These are phyloP conservation scores for Blastomyces parvus DNA, from an alignment of 2,329 filamentous ascomycete genomes.

Conservation along the genomic window DNA sequence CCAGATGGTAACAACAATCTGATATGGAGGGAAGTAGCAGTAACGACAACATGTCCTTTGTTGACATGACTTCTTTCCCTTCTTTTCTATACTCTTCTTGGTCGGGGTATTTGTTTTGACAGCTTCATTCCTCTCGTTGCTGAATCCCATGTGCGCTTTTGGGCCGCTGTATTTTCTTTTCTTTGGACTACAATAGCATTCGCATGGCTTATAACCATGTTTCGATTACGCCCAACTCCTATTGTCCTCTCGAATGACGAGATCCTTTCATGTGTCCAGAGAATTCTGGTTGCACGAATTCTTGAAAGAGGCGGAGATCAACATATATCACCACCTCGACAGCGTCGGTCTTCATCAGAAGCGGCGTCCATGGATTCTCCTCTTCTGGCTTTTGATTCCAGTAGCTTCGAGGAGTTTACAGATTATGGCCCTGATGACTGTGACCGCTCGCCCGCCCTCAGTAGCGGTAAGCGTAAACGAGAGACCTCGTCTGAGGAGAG, in stretches of 20 bases:
- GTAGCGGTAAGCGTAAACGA: not conserved
- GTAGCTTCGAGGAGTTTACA: conserved; percentile 1
- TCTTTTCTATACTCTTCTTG: not conserved
- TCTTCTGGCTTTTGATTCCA: not conserved
- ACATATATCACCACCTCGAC: not conserved
- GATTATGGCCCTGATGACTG: not conserved
- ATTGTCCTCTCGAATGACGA: conserved; percentile 16
- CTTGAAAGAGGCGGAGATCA: not conserved
- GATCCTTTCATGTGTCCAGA: conserved; percentile 9
- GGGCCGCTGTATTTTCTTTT: not conserved
- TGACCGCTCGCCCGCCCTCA: not conserved
- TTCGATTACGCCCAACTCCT: conserved; percentile 17
- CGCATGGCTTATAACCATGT: conserved; percentile 11
- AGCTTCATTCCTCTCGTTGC: no score
- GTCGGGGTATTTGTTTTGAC: not conserved
- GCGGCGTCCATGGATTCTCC: not conserved
- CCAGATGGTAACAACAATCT: not conserved
- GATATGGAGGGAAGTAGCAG: not conserved
- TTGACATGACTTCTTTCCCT: not conserved
- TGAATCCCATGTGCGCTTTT: not conserved
- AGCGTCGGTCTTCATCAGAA: conserved; percentile 8
- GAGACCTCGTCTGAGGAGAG: not conserved
- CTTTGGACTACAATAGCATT: not conserved
- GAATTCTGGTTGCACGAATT: conserved; percentile 7
- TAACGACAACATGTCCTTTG: not conserved